Conservation (phyloP, 345 rosid genomes). For the Arabis alpina region DNA sequence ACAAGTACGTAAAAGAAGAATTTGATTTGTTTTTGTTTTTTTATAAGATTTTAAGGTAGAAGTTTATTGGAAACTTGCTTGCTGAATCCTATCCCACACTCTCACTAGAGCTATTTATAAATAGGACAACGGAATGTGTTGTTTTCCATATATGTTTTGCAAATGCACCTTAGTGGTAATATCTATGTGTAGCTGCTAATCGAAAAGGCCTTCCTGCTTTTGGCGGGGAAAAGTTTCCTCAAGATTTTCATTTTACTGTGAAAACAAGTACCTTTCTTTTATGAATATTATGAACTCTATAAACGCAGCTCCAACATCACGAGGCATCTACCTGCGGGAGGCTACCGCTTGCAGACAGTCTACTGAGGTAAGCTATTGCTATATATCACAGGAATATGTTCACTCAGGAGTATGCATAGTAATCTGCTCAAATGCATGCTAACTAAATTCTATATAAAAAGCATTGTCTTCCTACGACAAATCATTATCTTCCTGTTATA, state of each 20-base stretch:
- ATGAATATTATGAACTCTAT: slow-evolving; percentile 24
- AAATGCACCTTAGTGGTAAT: slow-evolving; percentile 25
- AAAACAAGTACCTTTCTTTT: slow-evolving; percentile 8
- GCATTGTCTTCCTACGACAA: no score
- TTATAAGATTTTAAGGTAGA: slow-evolving; percentile 24
- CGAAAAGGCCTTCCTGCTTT: slow-evolving; percentile 15
- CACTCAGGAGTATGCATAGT: slow-evolving; percentile 22
- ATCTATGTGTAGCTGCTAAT: slow-evolving; percentile 18
- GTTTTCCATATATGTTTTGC: slow-evolving; percentile 23
- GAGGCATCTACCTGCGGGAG: slow-evolving; percentile 95
- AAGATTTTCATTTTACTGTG: background rate
- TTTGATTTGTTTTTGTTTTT: slow-evolving; percentile 12
- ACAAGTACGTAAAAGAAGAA: slow-evolving; percentile 58
- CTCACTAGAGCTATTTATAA: slow-evolving; percentile 18
- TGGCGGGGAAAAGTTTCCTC: background rate
- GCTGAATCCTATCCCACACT: slow-evolving; percentile 23
- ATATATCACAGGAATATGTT: slow-evolving; percentile 16
- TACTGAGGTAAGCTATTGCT: slow-evolving; percentile 67
- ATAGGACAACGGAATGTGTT: slow-evolving; percentile 6
- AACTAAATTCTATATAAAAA: background rate
- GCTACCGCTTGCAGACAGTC: slow-evolving; percentile 66
- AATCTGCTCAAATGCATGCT: slow-evolving; percentile 28
- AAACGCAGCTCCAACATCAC: slow-evolving; percentile 71
- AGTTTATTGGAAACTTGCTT: slow-evolving; percentile 17
- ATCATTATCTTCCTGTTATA: background rate